phyloP scores from a whole-genome alignment of 2,329 filamentous ascomycete species.

The Fusarium piperis region DNA sequence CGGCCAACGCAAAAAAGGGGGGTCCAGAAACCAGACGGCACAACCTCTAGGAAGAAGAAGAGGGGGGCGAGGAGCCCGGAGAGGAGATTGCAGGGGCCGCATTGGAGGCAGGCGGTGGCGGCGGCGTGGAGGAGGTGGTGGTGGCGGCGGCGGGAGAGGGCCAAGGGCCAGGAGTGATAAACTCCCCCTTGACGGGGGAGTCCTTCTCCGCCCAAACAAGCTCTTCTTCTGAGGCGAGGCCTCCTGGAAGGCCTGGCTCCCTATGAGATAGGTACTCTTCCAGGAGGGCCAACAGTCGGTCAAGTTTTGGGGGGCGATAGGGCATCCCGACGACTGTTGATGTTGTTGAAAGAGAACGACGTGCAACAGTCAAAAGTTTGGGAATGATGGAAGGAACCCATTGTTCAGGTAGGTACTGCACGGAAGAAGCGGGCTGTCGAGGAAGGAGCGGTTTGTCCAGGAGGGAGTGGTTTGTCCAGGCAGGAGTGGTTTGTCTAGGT shows the following conservation, averaged over 20 bases:
- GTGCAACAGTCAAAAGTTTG: not conserved
- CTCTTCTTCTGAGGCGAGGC: not conserved
- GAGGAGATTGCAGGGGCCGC: not conserved
- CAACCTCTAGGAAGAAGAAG: not conserved
- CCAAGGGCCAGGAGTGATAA: not conserved
- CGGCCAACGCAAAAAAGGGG: not conserved
- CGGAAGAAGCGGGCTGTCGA: not conserved
- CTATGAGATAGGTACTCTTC: not conserved
- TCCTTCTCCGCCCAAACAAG: not conserved
- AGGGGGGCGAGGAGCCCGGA: not conserved
- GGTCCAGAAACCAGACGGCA: not conserved
- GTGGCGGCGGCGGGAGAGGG: not conserved
- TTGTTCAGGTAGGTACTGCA: not conserved
- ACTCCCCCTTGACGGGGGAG: not conserved
- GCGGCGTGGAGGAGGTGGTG: not conserved
- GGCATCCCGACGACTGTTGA: not conserved
- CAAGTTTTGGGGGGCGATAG: not conserved
- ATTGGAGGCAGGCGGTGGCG: not conserved
- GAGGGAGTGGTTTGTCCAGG: not conserved
- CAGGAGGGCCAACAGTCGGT: not conserved
- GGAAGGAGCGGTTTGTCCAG: not conserved
- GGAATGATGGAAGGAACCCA: not conserved
- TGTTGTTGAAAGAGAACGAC: not conserved
- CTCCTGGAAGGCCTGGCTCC: not conserved
- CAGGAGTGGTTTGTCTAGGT: no score